A percentile compares a stretch with the other conserved stretches of the same genome.
Conservation (phyloP, 2,329 filamentous ascomycete genomes). For the Clarireedia sp. region DNA sequence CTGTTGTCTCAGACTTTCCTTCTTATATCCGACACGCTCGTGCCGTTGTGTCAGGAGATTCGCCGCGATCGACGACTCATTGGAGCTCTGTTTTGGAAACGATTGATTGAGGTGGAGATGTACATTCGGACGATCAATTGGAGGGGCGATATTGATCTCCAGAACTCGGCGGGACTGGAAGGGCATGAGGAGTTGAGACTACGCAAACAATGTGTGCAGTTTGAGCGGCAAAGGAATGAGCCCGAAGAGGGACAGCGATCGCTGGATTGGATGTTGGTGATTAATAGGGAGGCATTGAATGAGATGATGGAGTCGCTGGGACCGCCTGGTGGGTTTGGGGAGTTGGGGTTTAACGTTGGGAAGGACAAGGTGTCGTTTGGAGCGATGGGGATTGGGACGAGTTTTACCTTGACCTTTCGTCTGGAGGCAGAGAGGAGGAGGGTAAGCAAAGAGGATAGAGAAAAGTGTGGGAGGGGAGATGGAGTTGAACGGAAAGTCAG, state of each 20-base stretch:
- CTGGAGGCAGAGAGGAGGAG: not conserved
- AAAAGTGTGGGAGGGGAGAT: not conserved
- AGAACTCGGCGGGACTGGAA: not conserved
- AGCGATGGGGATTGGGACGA: constrained; percentile 13
- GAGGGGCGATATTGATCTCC: not conserved
- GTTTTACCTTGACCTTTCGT: constrained; percentile 4
- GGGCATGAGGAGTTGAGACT: not conserved
- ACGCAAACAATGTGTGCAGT: not conserved
- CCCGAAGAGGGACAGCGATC: constrained; percentile 5
- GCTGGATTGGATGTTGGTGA: constrained; percentile 12
- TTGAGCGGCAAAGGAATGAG: not conserved
- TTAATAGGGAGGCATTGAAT: constrained; percentile 12
- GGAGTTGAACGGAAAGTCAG: not conserved
- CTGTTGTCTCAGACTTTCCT: not conserved
- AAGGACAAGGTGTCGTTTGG: constrained; percentile 13
- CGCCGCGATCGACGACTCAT: not conserved
- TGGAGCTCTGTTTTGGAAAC: not conserved
- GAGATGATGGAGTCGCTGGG: constrained; percentile 17
- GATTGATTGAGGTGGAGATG: not conserved
- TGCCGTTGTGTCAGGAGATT: not conserved
- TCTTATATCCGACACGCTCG: not conserved
- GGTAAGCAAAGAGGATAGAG: not conserved
- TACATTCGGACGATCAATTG: not conserved
- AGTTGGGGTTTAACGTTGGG: constrained; percentile 13
- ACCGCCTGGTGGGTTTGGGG: constrained; percentile 16